Base-by-base conservation (phyloP, 1,284 basidiomycete genomes). In the Agaricales sp. region DNA sequence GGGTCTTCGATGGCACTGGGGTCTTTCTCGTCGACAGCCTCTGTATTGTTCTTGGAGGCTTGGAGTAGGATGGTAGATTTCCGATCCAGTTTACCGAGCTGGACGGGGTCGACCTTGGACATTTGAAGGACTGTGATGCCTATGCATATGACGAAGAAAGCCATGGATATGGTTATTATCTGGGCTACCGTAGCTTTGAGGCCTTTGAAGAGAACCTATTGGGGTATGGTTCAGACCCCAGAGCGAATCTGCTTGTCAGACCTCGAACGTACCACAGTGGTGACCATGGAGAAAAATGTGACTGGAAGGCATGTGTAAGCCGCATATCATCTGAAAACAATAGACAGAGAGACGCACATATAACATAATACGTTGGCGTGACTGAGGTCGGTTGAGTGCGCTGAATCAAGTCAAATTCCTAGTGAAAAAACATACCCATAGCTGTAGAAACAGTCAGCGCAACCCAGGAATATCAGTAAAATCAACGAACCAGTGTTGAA, bases 91-190 rank as follows among this genome's bases (percentile, higher is more conserved):
- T 75, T 74, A 50, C 71, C 74, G 58, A 96, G 75, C 50, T 82
- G 69, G 21, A 68, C 71, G 2, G 90, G 90, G 61, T 93, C 90
- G 55, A 92, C 77, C 67, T 97, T 98, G 65, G 92, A 95, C 76
- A 99, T 85, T 67, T 99, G 95, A 8, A 99, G 81, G 54, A 99
- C 81, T 16, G 87, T 90, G 63, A 98, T 97, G 19, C 94, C 93
- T 14, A 90, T 68, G 58, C 80, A 93, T 53, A 92, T 93, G 54
- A 87, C 81, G 55, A 92, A 67, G 73, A 98, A 98, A 18, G 84
- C 94, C 67, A 89, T 75, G 23, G 97, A 88, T 56, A 98, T 79
- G 2, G 94, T 97, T 52, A 98, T 75, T 50, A 97, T 92, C 55
- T 88, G 77, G 2, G 70, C 62, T 0, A 74, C 80, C 1, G 82